A percentile compares a stretch with the other conserved stretches of the same genome.
phyloP scores from a whole-genome alignment of 2,329 filamentous ascomycete species.

The Cryphonectria japonica region DNA sequence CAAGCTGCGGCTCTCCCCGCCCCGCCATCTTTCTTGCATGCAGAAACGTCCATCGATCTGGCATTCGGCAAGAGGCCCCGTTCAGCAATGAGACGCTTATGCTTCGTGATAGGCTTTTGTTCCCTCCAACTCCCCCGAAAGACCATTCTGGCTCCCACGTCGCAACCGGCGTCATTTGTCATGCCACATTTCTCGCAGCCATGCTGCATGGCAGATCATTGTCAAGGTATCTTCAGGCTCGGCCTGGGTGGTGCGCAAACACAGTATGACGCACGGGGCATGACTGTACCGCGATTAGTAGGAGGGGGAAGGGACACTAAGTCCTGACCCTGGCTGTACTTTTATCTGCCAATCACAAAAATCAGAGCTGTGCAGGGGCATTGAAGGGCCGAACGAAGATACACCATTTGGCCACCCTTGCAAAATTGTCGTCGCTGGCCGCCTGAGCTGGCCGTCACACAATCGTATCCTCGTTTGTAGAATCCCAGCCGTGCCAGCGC shows the following conservation, averaged over 20 bases:
- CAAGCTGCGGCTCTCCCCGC: conserved; percentile 12
- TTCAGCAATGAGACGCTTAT: not conserved
- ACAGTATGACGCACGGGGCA: conserved; percentile 20
- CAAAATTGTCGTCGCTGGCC: conserved; percentile 12
- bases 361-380: conserved; percentile 20
- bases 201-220: not conserved
- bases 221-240: conserved; percentile 15
- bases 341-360: conserved; percentile 29
- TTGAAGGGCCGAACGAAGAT: conserved; percentile 4
- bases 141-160: not conserved
- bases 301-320: conserved; percentile 12
- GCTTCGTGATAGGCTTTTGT: conserved; percentile 11
- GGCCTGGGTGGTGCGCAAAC: conserved; percentile 22
- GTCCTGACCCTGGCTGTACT: conserved; percentile 17
- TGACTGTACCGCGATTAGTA: conserved; percentile 21
- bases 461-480: conserved; percentile 5
- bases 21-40: conserved; percentile 20
- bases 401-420: not conserved
- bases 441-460: conserved; percentile 16
- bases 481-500: not conserved
- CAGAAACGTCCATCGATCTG: conserved; percentile 20
- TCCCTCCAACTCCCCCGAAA: not conserved
- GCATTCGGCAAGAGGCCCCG: conserved; percentile 5
- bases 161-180: conserved; percentile 23
- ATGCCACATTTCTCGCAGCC: conserved; percentile 20